Base-by-base conservation (phyloP, 164 flowering plant genomes). In the Magnolia changhungtana region DNA sequence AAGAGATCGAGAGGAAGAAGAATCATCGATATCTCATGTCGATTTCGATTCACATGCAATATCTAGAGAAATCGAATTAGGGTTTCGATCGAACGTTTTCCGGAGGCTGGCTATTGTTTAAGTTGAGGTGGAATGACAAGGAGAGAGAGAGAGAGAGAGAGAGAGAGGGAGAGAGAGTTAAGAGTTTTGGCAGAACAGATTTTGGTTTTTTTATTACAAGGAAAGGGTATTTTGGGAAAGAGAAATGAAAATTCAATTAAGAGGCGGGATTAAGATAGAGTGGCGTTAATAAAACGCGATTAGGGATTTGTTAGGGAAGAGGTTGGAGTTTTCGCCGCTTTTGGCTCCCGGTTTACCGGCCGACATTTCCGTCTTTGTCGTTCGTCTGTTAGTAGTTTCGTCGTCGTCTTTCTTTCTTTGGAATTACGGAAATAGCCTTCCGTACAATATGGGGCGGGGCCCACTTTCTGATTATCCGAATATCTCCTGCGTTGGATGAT, bases 331-430 rank as follows among this genome's bases (percentile, higher is more conserved):
- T 83, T 79, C 82, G 79, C 83, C 87, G 83, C 73, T 76, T 67
- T 77, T 85, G 83, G 79, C 87, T 84, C 86, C 87, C 83, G 79
- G 29, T 76, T 76, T 72, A 78, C 31, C 81, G 83, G 81, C 78
- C 85, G 81, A 83, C 83, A 80, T 45, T 76, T 81, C 85, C 85
- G 85, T 78, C 79, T 67, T 74, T 55, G 16, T 69, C 67, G 55
- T 59, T 74, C 73, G 81, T 78, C 81, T 58, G 73, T 73, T 75
- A 49, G 79, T 50, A 69, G 71, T 51, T 63, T 6, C 24, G 50
- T 51, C 45, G 18, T 14, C 5, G 31, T 11, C 14, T 7, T 0
- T 23, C 4, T 21, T 20, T 20, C 21, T 20, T 4, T 64, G 10
- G 49, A 51, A 55, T 73, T 50, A 61, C 78, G 9, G 67, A 72